These are phyloP conservation scores for Leccinum angustisporum DNA, from an alignment of 1,284 basidiomycete species.

Conservation along the genomic window DNA sequence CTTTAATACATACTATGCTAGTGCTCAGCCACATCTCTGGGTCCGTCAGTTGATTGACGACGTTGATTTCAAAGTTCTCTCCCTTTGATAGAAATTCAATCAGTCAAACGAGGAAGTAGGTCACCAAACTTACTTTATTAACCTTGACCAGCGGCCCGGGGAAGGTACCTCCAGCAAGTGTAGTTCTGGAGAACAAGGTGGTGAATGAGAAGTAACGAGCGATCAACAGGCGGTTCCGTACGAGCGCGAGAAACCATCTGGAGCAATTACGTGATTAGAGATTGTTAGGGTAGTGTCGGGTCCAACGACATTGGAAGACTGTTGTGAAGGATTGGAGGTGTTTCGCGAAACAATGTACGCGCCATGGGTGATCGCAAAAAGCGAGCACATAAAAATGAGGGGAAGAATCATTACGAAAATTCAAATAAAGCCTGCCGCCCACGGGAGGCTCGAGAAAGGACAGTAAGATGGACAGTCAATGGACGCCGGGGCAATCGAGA, in stretches of 20 bases:
- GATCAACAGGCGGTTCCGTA: conserved; percentile 17
- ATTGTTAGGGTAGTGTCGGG: conserved; percentile 35
- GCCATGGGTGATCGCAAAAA: background rate
- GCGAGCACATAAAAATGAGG: background rate
- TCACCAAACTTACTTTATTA: conserved; percentile 24
- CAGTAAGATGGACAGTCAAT: background rate
- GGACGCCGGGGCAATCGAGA: background rate
- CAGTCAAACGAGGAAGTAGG: background rate
- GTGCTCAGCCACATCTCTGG: conserved; percentile 34
- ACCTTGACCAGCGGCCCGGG: conserved; percentile 40
- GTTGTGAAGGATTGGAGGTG: background rate
- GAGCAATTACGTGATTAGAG: conserved; percentile 37
- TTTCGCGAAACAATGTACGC: background rate
- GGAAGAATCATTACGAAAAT: background rate
- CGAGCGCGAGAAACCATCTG: conserved; percentile 43
- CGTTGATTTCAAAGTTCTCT: conserved; percentile 27
- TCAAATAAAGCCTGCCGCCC: background rate
- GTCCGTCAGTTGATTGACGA: conserved; percentile 32
- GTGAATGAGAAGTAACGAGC: background rate
- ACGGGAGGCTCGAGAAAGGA: background rate
- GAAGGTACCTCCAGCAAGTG: conserved; percentile 34
- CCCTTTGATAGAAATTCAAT: conserved; percentile 38
- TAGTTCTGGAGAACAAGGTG: conserved; percentile 12
- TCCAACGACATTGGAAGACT: conserved; percentile 23
- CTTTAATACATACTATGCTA: conserved; percentile 27